Evolutionary conservation across 139 green algal genomes (phyloP).

Genomic region (Tetradesmus lagerheimii): DNA sequence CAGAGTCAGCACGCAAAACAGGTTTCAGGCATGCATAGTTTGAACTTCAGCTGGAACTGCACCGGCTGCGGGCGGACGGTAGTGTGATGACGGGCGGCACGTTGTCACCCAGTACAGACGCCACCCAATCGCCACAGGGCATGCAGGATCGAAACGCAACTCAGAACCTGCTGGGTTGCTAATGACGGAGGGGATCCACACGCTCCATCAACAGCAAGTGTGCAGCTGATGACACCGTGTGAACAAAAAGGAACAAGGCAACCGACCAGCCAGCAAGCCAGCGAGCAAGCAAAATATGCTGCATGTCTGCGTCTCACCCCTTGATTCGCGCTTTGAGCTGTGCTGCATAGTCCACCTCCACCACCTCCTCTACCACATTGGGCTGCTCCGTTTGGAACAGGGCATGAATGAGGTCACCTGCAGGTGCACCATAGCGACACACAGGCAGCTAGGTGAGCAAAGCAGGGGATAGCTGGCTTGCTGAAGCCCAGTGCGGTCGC

Average conservation of each 20-base stretch:
- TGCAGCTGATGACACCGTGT: too few relatives aligned
- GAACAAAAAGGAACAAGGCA: not conserved
- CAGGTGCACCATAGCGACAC: not conserved
- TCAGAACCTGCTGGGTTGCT: too few relatives aligned
- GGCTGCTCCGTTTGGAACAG: conserved; percentile 8
- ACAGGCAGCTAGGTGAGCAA: not conserved
- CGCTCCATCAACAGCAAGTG: too few relatives aligned
- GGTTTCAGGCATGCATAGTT: too few relatives aligned
- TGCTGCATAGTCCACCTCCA: not conserved
- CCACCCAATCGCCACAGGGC: too few relatives aligned
- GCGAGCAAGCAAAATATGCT: not conserved
- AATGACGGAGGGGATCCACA: too few relatives aligned
- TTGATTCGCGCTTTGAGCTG: conserved; percentile 2
- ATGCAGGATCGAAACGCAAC: too few relatives aligned
- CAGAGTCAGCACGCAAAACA: not conserved
- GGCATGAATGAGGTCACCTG: conserved; percentile 35
- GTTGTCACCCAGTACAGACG: too few relatives aligned
- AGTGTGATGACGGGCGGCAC: too few relatives aligned
- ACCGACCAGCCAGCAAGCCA: not conserved
- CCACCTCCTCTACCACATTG: not conserved
- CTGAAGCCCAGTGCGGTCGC: not conserved
- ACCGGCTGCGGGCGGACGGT: too few relatives aligned
- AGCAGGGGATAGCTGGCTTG: not conserved
- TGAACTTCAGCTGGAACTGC: too few relatives aligned
- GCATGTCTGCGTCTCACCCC: not conserved